Evolutionary conservation across 2,329 filamentous ascomycete genomes (phyloP).

Genomic region (Lachnum nothofagi): DNA sequence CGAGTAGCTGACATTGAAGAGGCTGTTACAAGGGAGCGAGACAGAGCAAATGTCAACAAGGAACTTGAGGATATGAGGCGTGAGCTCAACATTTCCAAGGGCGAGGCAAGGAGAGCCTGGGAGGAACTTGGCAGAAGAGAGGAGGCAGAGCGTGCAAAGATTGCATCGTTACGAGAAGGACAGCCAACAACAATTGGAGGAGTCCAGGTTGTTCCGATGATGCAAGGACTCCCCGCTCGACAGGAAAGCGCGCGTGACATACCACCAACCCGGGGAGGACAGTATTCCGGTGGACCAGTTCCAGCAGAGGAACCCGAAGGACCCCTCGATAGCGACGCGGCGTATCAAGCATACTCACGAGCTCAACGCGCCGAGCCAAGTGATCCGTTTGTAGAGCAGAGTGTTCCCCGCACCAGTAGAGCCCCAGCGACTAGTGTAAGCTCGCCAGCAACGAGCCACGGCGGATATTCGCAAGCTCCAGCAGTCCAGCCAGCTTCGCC

Average conservation of each 20-base stretch:
- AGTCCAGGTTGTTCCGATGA: conserved; percentile 93
- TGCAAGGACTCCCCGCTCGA: conserved; percentile 59
- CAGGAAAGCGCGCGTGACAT: conserved; percentile 39
- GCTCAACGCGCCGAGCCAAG: conserved; percentile 50
- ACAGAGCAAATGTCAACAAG: conserved; percentile 66
- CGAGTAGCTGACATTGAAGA: conserved; percentile 63
- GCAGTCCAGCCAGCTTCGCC: conserved; percentile 39
- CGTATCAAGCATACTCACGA: conserved; percentile 28
- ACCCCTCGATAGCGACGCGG: conserved; percentile 21
- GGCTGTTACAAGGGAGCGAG: conserved; percentile 61
- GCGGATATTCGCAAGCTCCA: conserved; percentile 40
- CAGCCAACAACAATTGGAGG: conserved; percentile 85
- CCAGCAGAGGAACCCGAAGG: conserved; percentile 20
- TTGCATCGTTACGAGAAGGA: conserved; percentile 77
- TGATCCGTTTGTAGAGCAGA: conserved; percentile 56
- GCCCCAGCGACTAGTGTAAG: conserved; percentile 10
- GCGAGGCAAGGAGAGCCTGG: conserved; percentile 92
- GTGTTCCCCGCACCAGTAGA: conserved; percentile 27
- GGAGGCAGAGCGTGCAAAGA: conserved; percentile 86
- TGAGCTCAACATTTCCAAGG: conserved; percentile 89
- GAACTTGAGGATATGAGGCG: conserved; percentile 85
- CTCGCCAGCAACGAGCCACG: conserved; percentile 24
- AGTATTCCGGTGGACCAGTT: conserved; percentile 35
- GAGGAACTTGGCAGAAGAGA: conserved; percentile 91
- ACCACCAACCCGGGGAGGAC: conserved; percentile 42